These are phyloP conservation scores for Populus hybrid DNA, from an alignment of 441 rosid species.

Conservation along the genomic window DNA sequence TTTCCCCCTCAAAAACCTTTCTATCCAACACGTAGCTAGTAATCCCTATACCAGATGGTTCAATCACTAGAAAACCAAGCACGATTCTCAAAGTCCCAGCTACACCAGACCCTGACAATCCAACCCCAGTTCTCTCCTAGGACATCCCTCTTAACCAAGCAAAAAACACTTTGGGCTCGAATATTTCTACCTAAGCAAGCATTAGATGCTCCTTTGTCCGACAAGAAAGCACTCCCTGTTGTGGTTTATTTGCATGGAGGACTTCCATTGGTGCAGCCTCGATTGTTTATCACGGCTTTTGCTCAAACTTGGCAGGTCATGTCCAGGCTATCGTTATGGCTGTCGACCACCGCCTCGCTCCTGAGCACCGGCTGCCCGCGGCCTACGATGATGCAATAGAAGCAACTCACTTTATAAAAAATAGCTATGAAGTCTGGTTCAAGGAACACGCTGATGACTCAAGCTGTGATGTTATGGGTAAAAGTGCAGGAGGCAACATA, in stretches of 20 bases:
- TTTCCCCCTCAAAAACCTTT: too few relatives aligned
- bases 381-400: slow-evolving; percentile 50
- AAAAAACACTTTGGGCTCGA: slow-evolving; percentile 37
- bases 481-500: slow-evolving; percentile 49
- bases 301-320: slow-evolving; percentile 24
- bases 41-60: slow-evolving; percentile 30
- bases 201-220: neutral
- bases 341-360: slow-evolving; percentile 35
- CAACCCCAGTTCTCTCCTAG: slow-evolving; percentile 25
- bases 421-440: slow-evolving; percentile 36
- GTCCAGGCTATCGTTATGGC: slow-evolving; percentile 36
- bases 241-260: slow-evolving; percentile 54
- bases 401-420: slow-evolving; percentile 34
- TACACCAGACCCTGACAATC: neutral
- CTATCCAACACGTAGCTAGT: too few relatives aligned
- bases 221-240: slow-evolving; percentile 36
- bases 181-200: slow-evolving; percentile 34
- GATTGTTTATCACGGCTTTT: slow-evolving; percentile 14
- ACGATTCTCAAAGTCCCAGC: neutral
- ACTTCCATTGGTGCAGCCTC: slow-evolving; percentile 23
- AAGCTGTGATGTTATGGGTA: slow-evolving; percentile 43
- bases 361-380: slow-evolving; percentile 3
- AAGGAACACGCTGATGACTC: slow-evolving; percentile 29
- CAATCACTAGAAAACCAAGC: slow-evolving; percentile 35
- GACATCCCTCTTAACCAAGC: slow-evolving; percentile 37